These are phyloP conservation scores for Lepiota venenata DNA, from an alignment of 768 basidiomycete genomes.

Conservation along the genomic window DNA sequence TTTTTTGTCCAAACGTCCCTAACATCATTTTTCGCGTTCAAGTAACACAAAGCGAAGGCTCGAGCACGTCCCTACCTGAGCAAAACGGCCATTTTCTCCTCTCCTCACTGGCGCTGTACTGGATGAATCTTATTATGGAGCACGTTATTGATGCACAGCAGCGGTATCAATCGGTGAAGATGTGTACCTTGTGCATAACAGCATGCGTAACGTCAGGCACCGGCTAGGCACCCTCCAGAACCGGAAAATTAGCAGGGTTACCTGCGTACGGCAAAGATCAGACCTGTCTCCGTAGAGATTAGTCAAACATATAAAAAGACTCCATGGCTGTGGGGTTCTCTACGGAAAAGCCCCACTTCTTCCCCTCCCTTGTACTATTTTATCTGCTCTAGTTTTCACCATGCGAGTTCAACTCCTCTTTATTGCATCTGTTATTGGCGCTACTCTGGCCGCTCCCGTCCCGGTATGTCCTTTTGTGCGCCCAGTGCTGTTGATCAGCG, in stretches of 20 bases:
- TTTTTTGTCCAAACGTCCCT: no score
- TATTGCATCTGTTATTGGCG: constrained; percentile 5
- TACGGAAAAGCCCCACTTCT: neutral
- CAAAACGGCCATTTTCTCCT: no score
- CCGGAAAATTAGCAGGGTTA: constrained; percentile 1
- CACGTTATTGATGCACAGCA: no score
- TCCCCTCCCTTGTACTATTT: no score
- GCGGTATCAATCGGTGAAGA: neutral
- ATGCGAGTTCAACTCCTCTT: constrained; percentile 9
- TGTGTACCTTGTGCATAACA: constrained; percentile 1
- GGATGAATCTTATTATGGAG: no score
- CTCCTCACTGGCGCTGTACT: no score
- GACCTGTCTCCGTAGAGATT: neutral
- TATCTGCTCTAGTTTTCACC: neutral
- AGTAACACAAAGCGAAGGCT: no score
- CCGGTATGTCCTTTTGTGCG: constrained; percentile 2
- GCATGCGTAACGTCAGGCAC: constrained; percentile 7
- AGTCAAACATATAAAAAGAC: neutral
- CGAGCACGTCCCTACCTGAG: no score
- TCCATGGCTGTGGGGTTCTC: neutral
- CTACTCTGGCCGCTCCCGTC: constrained; percentile 11
- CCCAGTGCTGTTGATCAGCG: neutral
- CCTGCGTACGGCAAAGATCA: neutral
- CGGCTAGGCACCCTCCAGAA: constrained; percentile 4
- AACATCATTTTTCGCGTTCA: no score